phyloP scores from a whole-genome alignment of 148 eudicot species.

The Arctostaphylos glauca region DNA sequence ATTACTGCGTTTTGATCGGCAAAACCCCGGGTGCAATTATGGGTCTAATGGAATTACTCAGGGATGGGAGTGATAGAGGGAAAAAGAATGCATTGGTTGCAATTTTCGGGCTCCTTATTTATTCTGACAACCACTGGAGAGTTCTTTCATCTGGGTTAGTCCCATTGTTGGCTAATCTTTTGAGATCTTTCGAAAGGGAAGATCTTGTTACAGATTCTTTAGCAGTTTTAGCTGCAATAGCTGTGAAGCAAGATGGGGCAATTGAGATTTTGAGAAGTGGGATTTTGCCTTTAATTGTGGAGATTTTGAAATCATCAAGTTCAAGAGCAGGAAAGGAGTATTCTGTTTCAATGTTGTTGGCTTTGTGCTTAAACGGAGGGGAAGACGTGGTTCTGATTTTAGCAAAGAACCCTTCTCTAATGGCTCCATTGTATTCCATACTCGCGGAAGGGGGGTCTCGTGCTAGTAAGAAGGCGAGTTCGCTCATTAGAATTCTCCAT shows the following conservation, averaged over 20 bases:
- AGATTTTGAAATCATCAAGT: slow-evolving; percentile 40
- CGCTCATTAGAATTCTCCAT: slow-evolving; percentile 64
- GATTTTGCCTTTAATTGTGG: slow-evolving; percentile 32
- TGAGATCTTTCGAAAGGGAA: slow-evolving; percentile 45
- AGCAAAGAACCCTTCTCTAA: slow-evolving; percentile 62
- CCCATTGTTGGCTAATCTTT: slow-evolving; percentile 40
- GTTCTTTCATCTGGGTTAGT: slow-evolving; percentile 59
- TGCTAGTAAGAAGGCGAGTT: slow-evolving; percentile 63
- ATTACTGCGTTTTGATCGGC: slow-evolving; percentile 55
- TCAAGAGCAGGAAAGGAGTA: slow-evolving; percentile 57
- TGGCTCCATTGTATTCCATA: slow-evolving; percentile 56
- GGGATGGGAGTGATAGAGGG: slow-evolving; percentile 45
- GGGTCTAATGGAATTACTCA: slow-evolving; percentile 51
- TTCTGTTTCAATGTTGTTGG: slow-evolving; percentile 60
- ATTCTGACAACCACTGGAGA: slow-evolving; percentile 52
- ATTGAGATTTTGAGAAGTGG: slow-evolving; percentile 42
- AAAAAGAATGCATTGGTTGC: slow-evolving; percentile 71
- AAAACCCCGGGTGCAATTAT: slow-evolving; percentile 50
- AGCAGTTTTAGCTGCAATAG: slow-evolving; percentile 58
- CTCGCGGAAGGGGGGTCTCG: slow-evolving; percentile 53
- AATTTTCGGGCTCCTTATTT: slow-evolving; percentile 54
- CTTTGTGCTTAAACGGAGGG: slow-evolving; percentile 57
- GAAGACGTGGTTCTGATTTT: slow-evolving; percentile 72
- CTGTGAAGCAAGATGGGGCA: slow-evolving; percentile 65
- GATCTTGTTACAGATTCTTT: slow-evolving; percentile 58